Evolutionary conservation across 768 basidiomycete species (phyloP).

Genomic region (Naganishia antarctica): DNA sequence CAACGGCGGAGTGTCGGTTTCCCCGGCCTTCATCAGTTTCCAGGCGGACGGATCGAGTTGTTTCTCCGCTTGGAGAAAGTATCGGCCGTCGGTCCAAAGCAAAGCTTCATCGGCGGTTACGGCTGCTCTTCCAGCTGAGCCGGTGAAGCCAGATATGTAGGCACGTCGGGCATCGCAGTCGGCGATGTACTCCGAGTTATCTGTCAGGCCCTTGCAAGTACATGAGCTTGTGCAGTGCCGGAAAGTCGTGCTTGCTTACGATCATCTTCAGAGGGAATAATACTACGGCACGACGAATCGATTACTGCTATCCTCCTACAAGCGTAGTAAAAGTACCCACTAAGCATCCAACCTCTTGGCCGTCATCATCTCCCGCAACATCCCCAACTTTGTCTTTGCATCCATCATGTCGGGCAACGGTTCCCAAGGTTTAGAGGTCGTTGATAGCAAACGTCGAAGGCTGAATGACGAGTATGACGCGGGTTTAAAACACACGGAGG

Average conservation of each 20-base stretch:
- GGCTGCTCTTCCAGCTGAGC: conserved; percentile 86
- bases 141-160: conserved; percentile 89
- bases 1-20: conserved; percentile 58
- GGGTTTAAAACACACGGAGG: neutral
- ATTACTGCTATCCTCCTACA: neutral
- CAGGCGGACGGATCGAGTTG: conserved; percentile 63
- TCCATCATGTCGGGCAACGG: conserved; percentile 1
- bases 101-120: conserved; percentile 66
- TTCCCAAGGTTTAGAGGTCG: conserved; percentile 10
- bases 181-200: conserved; percentile 83
- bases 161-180: conserved; percentile 75
- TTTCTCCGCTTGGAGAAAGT: conserved; percentile 85
- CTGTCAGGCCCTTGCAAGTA: neutral
- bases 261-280: conserved; percentile 88
- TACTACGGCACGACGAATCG: conserved; percentile 47
- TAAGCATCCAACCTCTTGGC: conserved; percentile 61
- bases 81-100: conserved; percentile 92
- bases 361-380: conserved; percentile 67
- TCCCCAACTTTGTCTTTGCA: conserved; percentile 51
- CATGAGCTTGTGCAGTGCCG: neutral
- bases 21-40: conserved; percentile 87
- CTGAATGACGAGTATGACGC: neutral
- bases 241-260: conserved; percentile 55
- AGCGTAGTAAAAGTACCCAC: conserved; percentile 36
- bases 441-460: neutral